Conservation (phyloP, 129 eudicot genomes). For the Flaveria ramosissima region DNA sequence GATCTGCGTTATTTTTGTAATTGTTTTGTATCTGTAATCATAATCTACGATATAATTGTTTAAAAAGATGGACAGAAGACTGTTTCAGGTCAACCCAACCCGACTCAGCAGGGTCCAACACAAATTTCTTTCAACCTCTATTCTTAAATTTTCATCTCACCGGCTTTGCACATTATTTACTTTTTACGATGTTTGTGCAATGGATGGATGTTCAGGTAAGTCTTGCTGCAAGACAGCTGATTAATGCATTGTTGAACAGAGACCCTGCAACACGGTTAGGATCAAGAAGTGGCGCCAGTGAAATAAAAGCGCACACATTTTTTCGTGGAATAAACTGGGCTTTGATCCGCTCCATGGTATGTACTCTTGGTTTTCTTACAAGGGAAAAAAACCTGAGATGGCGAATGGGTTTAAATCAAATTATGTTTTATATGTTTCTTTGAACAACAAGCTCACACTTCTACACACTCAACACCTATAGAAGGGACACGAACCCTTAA, state of each 20-base stretch:
- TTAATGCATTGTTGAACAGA: conserved; percentile 73
- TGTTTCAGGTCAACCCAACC: neutral
- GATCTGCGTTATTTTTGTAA: neutral
- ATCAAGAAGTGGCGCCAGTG: conserved; percentile 78
- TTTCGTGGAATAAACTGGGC: conserved; percentile 95
- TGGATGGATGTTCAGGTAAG: conserved; percentile 57
- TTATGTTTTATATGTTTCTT: too few relatives aligned
- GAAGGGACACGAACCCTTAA: too few relatives aligned
- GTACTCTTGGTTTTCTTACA: neutral
- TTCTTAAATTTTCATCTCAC: too few relatives aligned
- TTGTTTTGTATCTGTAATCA: neutral
- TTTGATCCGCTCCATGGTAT: conserved; percentile 92
- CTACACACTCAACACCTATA: too few relatives aligned
- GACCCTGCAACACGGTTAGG: conserved; percentile 90
- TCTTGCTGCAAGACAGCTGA: conserved; percentile 92
- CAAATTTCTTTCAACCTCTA: too few relatives aligned
- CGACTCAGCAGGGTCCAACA: neutral
- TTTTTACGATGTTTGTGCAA: neutral
- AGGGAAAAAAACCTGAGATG: too few relatives aligned
- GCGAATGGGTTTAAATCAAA: too few relatives aligned
- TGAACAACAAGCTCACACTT: too few relatives aligned
- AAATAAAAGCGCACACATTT: conserved; percentile 81
- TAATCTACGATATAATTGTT: too few relatives aligned
- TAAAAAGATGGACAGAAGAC: neutral
- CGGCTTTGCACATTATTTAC: neutral